Base-by-base conservation (phyloP, 2,329 filamentous ascomycete species). In the Diaporthe amygdali region DNA sequence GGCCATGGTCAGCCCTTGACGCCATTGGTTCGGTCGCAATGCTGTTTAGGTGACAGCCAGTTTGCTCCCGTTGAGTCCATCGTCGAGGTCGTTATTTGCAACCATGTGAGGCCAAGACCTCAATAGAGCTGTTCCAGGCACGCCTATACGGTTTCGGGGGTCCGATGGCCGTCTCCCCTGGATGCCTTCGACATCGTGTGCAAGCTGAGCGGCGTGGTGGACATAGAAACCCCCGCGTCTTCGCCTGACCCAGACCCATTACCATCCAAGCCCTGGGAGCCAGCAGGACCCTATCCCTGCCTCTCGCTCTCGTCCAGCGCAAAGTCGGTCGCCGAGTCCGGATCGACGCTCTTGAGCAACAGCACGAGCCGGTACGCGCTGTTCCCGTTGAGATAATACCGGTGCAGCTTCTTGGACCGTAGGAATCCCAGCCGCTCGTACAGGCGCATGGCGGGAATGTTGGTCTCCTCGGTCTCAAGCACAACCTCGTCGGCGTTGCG, bases 361-460 rank as follows among this genome's bases (percentile, higher is more conserved):
- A 99, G 82, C 8, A 98, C 91, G 66, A 99, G 85, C 51, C 96
- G 89, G 80, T 96, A 99, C 2, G 96, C 96, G 69, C 95, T 97
- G 79, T 94, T 99, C 14, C 96, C 96, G 78, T 98, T 99, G 49
- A 99, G 84, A 77, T 99, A 99, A 79, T 99, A 99, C 52, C 96
- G 88, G 81, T 98, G 95, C 67, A 99, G 83, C 72, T 95, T 93
- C 82, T 99, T 99, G 72, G 94, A 97, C 66, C 96, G 88, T 27
- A 98, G 82, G 78, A 99, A 99, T 0, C 96, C 96, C 9, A 99
- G 86, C 0, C 95, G 88, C 81, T 99, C 96, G 81, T 99, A 99
- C 12, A 99, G 85, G 74, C 94, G 93, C 85, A 98, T 94, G 25
- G 95, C 96, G 0, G 95, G 92, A 1, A 91, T 89, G 79, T 99